Evolutionary conservation across 805 yeast genomes (phyloP).

Genomic region (Komagataella ulmi): DNA sequence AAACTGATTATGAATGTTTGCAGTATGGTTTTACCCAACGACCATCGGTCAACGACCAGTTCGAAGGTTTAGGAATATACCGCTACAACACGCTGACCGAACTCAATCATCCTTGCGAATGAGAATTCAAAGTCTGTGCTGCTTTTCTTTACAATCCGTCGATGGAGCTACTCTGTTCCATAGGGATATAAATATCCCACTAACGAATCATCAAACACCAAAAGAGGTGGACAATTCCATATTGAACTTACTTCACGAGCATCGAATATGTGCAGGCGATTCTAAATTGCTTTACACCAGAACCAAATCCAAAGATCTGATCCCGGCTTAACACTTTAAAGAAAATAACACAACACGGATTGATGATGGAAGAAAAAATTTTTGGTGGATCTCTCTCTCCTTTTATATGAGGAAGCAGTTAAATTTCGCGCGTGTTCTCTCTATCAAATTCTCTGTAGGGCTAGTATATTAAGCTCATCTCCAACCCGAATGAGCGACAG

Average conservation of each 20-base stretch:
- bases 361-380: slow-evolving; percentile 13
- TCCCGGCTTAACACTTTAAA: slow-evolving; percentile 17
- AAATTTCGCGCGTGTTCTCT: background rate
- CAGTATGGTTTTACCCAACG: slow-evolving; percentile 99
- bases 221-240: slow-evolving; percentile 2
- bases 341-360: slow-evolving; percentile 41
- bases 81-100: slow-evolving; percentile 63
- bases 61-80: slow-evolving; percentile 99
- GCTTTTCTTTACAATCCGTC: slow-evolving; percentile 82
- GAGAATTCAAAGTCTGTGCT: slow-evolving; percentile 48
- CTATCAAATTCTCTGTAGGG: background rate
- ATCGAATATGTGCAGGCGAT: slow-evolving; percentile 42
- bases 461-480: background rate
- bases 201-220: slow-evolving; percentile 1
- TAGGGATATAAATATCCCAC: background rate
- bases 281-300: slow-evolving; percentile 1
- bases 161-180: slow-evolving; percentile 87
- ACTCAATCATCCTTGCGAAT: slow-evolving; percentile 33
- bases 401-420: background rate
- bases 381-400: background rate
- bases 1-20: slow-evolving; percentile 42
- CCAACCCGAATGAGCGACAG: slow-evolving; percentile 17
- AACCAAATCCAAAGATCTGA: slow-evolving; percentile 7
- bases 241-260: slow-evolving; percentile 53
- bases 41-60: slow-evolving; percentile 81